Percentiles rank a stretch among this genome's conserved stretches.
phyloP scores from a whole-genome alignment of 257 asterid genomes.

The Penstemon barbatus region DNA sequence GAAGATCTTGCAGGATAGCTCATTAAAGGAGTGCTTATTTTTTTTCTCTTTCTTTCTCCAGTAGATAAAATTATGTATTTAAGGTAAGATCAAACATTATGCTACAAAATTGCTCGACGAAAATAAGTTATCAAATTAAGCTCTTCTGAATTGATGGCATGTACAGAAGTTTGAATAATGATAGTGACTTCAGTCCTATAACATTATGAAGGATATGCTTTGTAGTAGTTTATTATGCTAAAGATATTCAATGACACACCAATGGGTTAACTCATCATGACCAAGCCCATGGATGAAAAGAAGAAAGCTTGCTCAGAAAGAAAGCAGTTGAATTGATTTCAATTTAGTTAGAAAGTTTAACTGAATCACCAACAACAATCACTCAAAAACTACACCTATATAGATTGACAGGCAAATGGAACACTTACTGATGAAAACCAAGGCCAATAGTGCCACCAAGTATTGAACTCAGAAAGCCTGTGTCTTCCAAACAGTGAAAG shows the following conservation, averaged over 20 bases:
- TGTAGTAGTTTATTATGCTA: too few relatives aligned
- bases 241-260: too few relatives aligned
- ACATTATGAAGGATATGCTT: neutral
- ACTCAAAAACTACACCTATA: neutral
- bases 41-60: neutral
- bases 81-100: conserved; percentile 4
- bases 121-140: conserved; percentile 21
- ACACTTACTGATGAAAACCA: conserved; percentile 7
- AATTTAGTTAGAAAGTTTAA: neutral
- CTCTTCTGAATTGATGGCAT: conserved; percentile 9
- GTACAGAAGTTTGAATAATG: conserved; percentile 12
- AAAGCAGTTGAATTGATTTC: neutral
- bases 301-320: neutral
- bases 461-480: conserved; percentile 27
- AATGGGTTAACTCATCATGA: too few relatives aligned
- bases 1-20: conserved; percentile 10
- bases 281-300: neutral
- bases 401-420: neutral
- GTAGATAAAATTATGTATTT: conserved; percentile 22
- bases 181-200: neutral
- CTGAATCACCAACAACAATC: neutral
- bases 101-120: neutral
- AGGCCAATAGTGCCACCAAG: neutral
- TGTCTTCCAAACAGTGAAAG: conserved; percentile 66
- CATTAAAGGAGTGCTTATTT: neutral